These are phyloP conservation scores for Fusarium vanettenii DNA, from an alignment of 2,329 filamentous ascomycete genomes.

Conservation along the genomic window DNA sequence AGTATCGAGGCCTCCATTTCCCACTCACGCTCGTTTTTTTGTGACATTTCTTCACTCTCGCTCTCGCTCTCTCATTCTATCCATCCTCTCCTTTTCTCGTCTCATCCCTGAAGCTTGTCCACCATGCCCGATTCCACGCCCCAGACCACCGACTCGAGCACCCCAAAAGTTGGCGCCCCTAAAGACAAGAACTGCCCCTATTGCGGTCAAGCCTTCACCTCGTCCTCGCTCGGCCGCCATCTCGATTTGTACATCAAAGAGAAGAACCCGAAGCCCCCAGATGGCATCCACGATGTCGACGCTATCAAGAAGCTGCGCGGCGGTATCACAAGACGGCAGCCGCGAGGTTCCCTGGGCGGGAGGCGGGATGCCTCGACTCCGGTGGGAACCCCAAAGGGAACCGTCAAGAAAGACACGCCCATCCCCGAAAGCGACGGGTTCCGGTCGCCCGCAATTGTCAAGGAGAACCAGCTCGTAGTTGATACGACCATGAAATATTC, in stretches of 20 bases:
- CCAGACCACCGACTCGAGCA: conserved; percentile 52
- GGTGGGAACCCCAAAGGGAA: conserved; percentile 59
- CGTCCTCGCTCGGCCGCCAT: conserved; percentile 91
- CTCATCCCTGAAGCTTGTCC: conserved; percentile 6
- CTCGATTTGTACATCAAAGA: conserved; percentile 94
- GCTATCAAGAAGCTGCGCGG: conserved; percentile 87
- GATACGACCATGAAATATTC: conserved; percentile 64
- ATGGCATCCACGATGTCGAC: conserved; percentile 90
- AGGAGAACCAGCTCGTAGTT: conserved; percentile 56
- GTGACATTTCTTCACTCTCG: neutral
- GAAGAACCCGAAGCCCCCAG: conserved; percentile 87
- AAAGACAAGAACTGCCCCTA: conserved; percentile 93
- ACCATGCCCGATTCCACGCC: conserved; percentile 50
- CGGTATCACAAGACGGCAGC: conserved; percentile 86
- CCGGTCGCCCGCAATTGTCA: conserved; percentile 54
- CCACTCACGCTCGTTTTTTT: conserved; percentile 30
- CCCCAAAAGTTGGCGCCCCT: conserved; percentile 58
- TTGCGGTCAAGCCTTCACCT: conserved; percentile 91
- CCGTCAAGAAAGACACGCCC: conserved; percentile 53
- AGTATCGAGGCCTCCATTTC: conserved; percentile 22
- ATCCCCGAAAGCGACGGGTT: conserved; percentile 53
- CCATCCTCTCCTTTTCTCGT: neutral
- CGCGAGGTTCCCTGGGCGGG: conserved; percentile 71
- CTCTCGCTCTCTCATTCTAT: conserved; percentile 19
- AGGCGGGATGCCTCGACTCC: conserved; percentile 71